A percentile compares a stretch with the other conserved stretches of the same genome.
Evolutionary conservation across 768 basidiomycete species (phyloP).

Genomic region (Suillus discolor): DNA sequence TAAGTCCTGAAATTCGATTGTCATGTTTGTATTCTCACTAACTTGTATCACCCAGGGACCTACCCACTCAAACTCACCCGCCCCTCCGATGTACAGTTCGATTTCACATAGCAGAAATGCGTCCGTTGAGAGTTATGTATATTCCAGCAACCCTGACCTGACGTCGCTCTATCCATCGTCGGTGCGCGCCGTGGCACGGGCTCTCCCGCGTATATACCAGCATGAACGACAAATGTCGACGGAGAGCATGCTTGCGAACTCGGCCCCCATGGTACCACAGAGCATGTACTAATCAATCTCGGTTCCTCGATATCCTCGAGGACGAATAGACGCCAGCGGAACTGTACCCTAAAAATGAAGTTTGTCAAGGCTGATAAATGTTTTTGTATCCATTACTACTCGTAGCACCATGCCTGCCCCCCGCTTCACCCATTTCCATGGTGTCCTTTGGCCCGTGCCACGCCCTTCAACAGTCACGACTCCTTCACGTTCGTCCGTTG

Average conservation of each 20-base stretch:
- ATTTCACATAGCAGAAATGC: slow-evolving; percentile 12
- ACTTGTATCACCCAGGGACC: slow-evolving; percentile 2
- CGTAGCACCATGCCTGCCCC: neutral
- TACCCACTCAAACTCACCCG: slow-evolving; percentile 1
- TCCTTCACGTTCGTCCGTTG: neutral
- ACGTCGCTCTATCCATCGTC: slow-evolving; percentile 39
- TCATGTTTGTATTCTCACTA: neutral
- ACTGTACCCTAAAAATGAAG: slow-evolving; percentile 1
- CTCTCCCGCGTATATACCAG: slow-evolving; percentile 15
- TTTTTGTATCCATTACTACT: neutral
- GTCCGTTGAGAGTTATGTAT: slow-evolving; percentile 28
- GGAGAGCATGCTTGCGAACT: slow-evolving; percentile 26
- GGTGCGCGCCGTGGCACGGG: slow-evolving; percentile 39
- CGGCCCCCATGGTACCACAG: slow-evolving; percentile 26
- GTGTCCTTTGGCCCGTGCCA: slow-evolving; percentile 6
- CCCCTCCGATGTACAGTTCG: slow-evolving; percentile 10
- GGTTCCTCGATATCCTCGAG: neutral
- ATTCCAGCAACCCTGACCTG: slow-evolving; percentile 25
- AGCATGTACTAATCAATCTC: slow-evolving; percentile 21
- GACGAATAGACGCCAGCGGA: slow-evolving; percentile 14
- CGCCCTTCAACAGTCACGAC: neutral
- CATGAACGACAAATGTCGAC: slow-evolving; percentile 30
- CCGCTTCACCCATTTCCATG: neutral
- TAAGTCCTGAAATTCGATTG: slow-evolving; percentile 1
- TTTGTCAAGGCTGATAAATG: slow-evolving; percentile 18